Percentiles rank a stretch among this genome's conserved stretches.
Evolutionary conservation across 1,139 yeast genomes (phyloP).

Genomic region (Zygosaccharomyces sapae): DNA sequence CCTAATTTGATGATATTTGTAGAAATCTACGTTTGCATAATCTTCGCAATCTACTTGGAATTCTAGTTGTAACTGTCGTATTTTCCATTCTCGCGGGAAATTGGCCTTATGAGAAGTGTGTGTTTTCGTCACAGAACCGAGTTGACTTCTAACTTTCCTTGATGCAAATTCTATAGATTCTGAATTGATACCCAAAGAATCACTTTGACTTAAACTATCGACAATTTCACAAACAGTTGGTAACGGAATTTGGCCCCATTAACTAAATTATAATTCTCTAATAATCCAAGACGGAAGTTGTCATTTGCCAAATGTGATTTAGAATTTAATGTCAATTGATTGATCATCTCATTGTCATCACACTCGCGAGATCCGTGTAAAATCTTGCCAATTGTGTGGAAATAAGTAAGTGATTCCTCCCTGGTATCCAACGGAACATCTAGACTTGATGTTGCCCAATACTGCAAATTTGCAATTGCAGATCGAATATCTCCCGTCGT

Average conservation of each 20-base stretch:
- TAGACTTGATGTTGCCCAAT: conserved; percentile 46
- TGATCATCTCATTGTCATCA: conserved; percentile 37
- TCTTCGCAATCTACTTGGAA: conserved; percentile 35
- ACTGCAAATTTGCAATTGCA: conserved; percentile 63
- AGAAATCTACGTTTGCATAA: conserved; percentile 28
- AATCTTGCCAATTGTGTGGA: conserved; percentile 68
- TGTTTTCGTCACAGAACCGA: conserved; percentile 12
- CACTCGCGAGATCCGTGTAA: conserved; percentile 49
- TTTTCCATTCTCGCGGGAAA: conserved; percentile 41
- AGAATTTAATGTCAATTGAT: conserved; percentile 35
- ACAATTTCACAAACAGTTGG: conserved; percentile 30
- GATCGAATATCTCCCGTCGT: conserved; percentile 70
- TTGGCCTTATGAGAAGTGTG: conserved; percentile 25
- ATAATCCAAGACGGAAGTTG: conserved; percentile 40
- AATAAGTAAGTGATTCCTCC: conserved; percentile 51
- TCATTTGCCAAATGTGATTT: conserved; percentile 32
- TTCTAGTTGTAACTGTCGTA: conserved; percentile 20
- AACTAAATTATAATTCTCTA: conserved; percentile 43
- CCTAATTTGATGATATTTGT: conserved; percentile 24
- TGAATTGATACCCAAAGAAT: conserved; percentile 19
- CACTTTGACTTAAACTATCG: conserved; percentile 36
- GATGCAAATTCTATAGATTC: conserved; percentile 32
- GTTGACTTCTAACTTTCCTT: conserved; percentile 29
- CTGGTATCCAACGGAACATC: conserved; percentile 28
- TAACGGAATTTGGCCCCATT: conserved; percentile 29